Percentiles rank a stretch among this genome's conserved stretches.
Conservation (phyloP, 1,284 basidiomycete species). For the Pisolithus thermaeus region DNA sequence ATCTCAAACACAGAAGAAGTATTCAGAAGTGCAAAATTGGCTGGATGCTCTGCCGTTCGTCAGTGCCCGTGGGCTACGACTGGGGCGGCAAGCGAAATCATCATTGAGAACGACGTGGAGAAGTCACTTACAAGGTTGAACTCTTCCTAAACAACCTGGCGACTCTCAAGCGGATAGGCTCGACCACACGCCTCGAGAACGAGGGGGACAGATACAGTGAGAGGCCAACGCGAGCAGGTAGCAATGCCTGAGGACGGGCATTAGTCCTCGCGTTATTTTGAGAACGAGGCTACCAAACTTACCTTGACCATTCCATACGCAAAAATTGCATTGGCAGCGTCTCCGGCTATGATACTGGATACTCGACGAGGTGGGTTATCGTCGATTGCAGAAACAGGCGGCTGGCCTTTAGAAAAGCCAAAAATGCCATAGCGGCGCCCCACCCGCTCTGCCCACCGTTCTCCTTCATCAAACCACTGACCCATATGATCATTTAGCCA, state of each 20-base stretch:
- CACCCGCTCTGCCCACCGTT: constrained; percentile 63
- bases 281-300: not conserved
- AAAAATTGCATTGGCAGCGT: constrained; percentile 72
- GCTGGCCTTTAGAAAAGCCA: constrained; percentile 61
- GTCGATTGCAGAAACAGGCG: constrained; percentile 6
- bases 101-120: constrained; percentile 7
- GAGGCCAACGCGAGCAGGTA: constrained; percentile 62
- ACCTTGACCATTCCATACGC: constrained; percentile 87
- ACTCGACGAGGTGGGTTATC: constrained; percentile 14
- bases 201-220: constrained; percentile 73
- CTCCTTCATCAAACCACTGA: constrained; percentile 71
- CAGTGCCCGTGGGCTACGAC: constrained; percentile 28
- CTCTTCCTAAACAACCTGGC: constrained; percentile 17
- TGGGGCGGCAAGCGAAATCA: constrained; percentile 35
- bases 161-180: constrained; percentile 42
- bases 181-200: constrained; percentile 62
- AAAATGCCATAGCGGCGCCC: constrained; percentile 78
- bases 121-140: constrained; percentile 11
- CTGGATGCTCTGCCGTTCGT: constrained; percentile 31
- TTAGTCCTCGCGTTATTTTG: not conserved
- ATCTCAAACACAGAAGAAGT: not conserved
- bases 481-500: constrained; percentile 39
- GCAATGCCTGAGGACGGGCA: constrained; percentile 51
- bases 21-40: constrained; percentile 31
- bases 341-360: constrained; percentile 54